Percentiles rank a stretch among this genome's conserved stretches.
Evolutionary conservation across 805 yeast genomes (phyloP).

Genomic region (Ogataea pini): DNA sequence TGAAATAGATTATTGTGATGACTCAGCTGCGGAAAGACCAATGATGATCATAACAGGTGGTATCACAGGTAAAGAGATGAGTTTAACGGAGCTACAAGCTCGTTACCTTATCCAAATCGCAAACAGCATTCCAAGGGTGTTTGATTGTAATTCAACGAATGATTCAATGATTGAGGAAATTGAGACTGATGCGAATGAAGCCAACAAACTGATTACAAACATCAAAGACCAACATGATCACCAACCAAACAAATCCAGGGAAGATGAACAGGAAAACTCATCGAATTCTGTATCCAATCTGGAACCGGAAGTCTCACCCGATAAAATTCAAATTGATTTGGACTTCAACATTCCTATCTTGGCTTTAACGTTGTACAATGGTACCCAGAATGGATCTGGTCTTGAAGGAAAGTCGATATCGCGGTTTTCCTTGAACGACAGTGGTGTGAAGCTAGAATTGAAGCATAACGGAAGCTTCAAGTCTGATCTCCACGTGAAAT

Average conservation of each 20-base stretch:
- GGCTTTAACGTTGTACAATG: conserved; percentile 59
- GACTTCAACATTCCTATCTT: conserved; percentile 61
- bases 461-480: conserved; percentile 54
- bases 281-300: not conserved
- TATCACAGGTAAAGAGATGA: conserved; percentile 62
- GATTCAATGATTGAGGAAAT: conserved; percentile 49
- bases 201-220: conserved; percentile 48
- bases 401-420: conserved; percentile 50
- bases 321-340: conserved; percentile 43
- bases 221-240: conserved; percentile 9
- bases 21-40: conserved; percentile 42
- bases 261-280: not conserved
- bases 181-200: conserved; percentile 64
- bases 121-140: conserved; percentile 55
- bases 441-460: conserved; percentile 52
- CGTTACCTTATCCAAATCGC: conserved; percentile 55
- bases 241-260: not conserved
- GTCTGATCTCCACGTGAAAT: conserved; percentile 62
- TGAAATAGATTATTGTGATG: conserved; percentile 56
- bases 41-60: conserved; percentile 53
- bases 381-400: conserved; percentile 41
- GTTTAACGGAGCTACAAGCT: conserved; percentile 73
- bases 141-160: conserved; percentile 45
- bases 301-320: conserved; percentile 23
- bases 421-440: conserved; percentile 57